Base-by-base conservation (phyloP, 75 land plant genomes). In the Pinus taeda region DNA sequence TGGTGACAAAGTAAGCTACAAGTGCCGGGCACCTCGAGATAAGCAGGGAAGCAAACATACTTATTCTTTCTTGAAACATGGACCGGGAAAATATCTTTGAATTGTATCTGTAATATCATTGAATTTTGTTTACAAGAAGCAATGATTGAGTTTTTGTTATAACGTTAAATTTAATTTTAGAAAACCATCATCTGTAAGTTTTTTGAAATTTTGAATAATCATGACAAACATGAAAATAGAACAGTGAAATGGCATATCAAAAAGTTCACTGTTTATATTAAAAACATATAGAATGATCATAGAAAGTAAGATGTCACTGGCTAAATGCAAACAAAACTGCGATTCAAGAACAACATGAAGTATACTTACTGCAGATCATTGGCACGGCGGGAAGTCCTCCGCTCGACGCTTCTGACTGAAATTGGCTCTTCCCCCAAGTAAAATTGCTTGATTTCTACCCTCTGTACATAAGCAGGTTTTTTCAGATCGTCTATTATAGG, bases 381-480 rank as follows among this genome's bases (percentile, higher is more conserved):
- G 56, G 79, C 93, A 53, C 98, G 89, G 13, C 99, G 98, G 26
- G 99, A 97, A 57, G 98, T 95, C 42, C 93, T 78, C 21, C 99
- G 84, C 78, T 97, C 99, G 24, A 97, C 93, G 83, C 89, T 97
- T 76, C 99, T 83, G 15, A 97, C 91, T 2, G 94, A 89, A 72
- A 97, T 76, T 2, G 99, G 99, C 59, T 97, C 99, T 70, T 97
- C 98, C 18, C 99, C 98, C 57, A 97, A 73, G 4, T 90, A 90
- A 77, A 97, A 95, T 79, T 94, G 98, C 84, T 93, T 92, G 29
- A 97, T 88, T 60, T 89, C 87, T 20, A 95, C 99, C 58, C 98
- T 85, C 64, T 90, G 76, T 60, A 95, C 99, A 83, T 93, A 91
- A 76, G 80, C 90, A 29, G 99, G 99, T 76, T 97, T 97, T 79